Evolutionary conservation across 2,329 filamentous ascomycete genomes (phyloP).

Genomic region (Ampelomyces quisqualis): DNA sequence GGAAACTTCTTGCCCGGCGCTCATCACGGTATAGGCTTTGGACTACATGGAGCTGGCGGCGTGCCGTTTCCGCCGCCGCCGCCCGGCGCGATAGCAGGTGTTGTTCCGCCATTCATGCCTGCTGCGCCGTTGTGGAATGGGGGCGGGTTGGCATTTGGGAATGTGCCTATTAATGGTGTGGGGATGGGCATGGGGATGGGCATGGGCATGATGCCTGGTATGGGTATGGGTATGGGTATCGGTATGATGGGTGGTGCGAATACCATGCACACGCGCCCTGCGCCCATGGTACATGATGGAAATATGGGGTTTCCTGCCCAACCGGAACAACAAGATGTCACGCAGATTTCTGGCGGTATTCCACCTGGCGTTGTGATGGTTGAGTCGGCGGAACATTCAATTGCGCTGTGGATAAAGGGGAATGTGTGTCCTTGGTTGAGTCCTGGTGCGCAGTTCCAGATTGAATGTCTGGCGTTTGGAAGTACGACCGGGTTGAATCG

Average conservation of each 20-base stretch:
- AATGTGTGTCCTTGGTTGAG: constrained; percentile 35
- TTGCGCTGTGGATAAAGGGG: constrained; percentile 31
- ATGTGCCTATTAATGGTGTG: constrained; percentile 18
- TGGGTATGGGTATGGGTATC: constrained; percentile 8
- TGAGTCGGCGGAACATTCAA: constrained; percentile 27
- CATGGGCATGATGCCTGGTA: constrained; percentile 9
- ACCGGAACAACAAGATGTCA: constrained; percentile 27
- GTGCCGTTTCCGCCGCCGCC: constrained; percentile 31
- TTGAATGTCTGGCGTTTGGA: constrained; percentile 28
- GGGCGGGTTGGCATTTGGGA: constrained; percentile 25
- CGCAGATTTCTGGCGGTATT: constrained; percentile 29
- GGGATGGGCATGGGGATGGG: constrained; percentile 11
- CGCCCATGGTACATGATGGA: constrained; percentile 24
- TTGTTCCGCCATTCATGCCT: constrained; percentile 27
- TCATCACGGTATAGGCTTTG: constrained; percentile 31
- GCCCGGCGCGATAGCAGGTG: constrained; percentile 21
- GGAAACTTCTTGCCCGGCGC: constrained; percentile 28
- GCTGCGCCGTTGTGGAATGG: constrained; percentile 27
- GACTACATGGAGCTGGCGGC: constrained; percentile 19
- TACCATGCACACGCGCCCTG: constrained; percentile 20
- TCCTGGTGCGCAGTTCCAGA: constrained; percentile 24
- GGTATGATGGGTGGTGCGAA: constrained; percentile 17
- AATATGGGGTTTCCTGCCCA: constrained; percentile 22
- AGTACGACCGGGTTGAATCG: constrained; percentile 31
- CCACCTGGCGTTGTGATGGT: constrained; percentile 30